Base-by-base conservation (phyloP, 2,329 filamentous ascomycete species). In the Ploettnerulaceae sp. region DNA sequence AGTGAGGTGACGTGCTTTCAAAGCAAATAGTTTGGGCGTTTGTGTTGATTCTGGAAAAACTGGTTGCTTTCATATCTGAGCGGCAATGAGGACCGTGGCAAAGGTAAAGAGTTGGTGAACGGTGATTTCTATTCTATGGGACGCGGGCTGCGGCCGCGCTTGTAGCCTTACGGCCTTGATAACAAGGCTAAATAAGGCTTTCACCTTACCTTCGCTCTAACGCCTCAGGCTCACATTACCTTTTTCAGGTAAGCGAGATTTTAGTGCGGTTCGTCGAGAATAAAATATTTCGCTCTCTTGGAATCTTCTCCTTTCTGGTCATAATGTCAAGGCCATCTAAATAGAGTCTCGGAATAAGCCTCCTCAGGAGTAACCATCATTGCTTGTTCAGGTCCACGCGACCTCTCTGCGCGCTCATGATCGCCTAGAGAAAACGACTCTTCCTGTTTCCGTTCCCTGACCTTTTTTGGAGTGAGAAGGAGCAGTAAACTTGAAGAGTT, bases 341-440 rank as follows among this genome's bases (percentile, higher is more conserved):
- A 91, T 97, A 97, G 93, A 98, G 93, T 98, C 93, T 94, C 91
- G 90, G 86, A 86, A 82, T 81, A 86, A 81, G 86, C 81, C 69
- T 66, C 62, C 56, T 57, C 55, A 49, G 57, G 59, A 64, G 62
- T 66, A 60, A 53, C 65, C 66, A 64, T 90, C 87, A 88, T 78
- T 97, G 79, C 86, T 89, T 89, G 82, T 86, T 88, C 86, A 94
- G 88, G 79, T 84, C 79, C 82, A 75, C 69, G 68, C 75, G 84
- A 74, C 77, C 86, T 90, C 85, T 56, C 73, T 74, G 87, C 90
- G 91, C 88, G 93, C 93, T 98, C 89, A 90, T 83, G 88, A 89
- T 86, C 76, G 86, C 86, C 91, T 85, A 88, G 94, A 87, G 86
- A 66, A 74, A 79, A 74, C 69, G 73, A 75, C 82, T 79, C 81